Base-by-base conservation (phyloP, 2,329 filamentous ascomycete genomes). In the Cercospora zeae-maydis region DNA sequence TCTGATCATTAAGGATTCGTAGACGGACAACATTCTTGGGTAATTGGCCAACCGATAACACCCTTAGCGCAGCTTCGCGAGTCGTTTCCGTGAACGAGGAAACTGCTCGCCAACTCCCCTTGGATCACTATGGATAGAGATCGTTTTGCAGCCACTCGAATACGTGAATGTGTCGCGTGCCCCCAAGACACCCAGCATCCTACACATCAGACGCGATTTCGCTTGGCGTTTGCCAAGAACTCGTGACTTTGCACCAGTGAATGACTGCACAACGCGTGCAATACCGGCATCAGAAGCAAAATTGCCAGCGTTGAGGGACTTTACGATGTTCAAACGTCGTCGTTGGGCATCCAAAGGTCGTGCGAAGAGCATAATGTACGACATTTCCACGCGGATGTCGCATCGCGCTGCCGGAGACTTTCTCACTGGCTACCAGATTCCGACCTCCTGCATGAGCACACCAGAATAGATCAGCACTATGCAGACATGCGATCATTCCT, bases 211-310 rank as follows among this genome's bases (percentile, higher is more conserved):
- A 34, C 14, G 24, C 14, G 14, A 13, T 3, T 21, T 9, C 8
- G 9, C 49, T 53, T 53, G 16, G 14, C 49, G 9, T 11, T 1
- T 21, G 49, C 49, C 49, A 53, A 53, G 49, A 53, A 19, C 16
- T 53, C 5, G 27, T 53, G 49, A 34, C 31, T 34, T 16, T 33
- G 30, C 27, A 34, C 3, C 21, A 31, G 49, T 52, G 30, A 53
- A 34, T 34, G 27, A 34, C n/a, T 53, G 49, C 31, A 34, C 31
- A 33, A 34, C 49, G 49, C 33, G 49, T 34, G 49, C 45, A 52
- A 52, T 36, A 59, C 57, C 57, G 45, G 57, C 45, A 59, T 52
- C 11, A 24, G 11, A 59, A 27, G 57, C 57, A 59, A 59, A 21
- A 59, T 59, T 59, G 24, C 33, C 16, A 39, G 19, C 45, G 57